phyloP scores from a whole-genome alignment of 306 rosid genomes.

The Trifolium subterraneum region DNA sequence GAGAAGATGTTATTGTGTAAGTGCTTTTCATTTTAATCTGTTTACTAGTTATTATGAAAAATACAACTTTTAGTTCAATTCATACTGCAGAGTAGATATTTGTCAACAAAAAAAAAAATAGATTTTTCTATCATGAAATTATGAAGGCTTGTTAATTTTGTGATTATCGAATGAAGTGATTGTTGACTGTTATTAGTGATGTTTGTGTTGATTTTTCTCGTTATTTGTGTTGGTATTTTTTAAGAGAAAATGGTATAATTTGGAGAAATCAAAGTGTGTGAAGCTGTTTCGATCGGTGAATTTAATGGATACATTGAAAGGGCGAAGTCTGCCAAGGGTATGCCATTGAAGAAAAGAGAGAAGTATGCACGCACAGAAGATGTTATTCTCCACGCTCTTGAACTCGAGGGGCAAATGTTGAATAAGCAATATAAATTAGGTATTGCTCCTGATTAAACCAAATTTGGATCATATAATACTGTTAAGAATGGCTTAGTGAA shows the following conservation, averaged over 20 bases:
- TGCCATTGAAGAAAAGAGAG: slow-evolving; percentile 95
- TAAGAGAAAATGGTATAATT: slow-evolving; percentile 91
- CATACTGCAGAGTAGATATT: not conserved
- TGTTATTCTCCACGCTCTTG: slow-evolving; percentile 94
- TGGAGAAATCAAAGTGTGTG: slow-evolving; percentile 97
- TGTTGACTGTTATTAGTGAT: not conserved
- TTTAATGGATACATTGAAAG: slow-evolving; percentile 94
- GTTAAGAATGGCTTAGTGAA: slow-evolving; percentile 46
- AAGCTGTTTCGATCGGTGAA: slow-evolving; percentile 89
- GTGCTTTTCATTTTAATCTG: not conserved
- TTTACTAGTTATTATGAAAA: too few species aligned
- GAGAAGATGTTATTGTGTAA: slow-evolving; percentile 61
- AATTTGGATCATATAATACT: slow-evolving; percentile 50
- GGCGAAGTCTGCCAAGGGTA: slow-evolving; percentile 85
- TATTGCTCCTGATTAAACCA: slow-evolving; percentile 51
- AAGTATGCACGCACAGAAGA: slow-evolving; percentile 98
- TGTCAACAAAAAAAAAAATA: not conserved
- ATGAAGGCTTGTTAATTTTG: not conserved
- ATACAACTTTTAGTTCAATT: not conserved
- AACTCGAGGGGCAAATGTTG: slow-evolving; percentile 75
- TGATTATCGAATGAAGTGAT: slow-evolving; percentile 3
- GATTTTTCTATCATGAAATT: not conserved
- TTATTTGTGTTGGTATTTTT: slow-evolving; percentile 32
- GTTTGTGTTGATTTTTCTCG: slow-evolving; percentile 30
- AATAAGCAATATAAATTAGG: slow-evolving; percentile 68